phyloP scores from a whole-genome alignment of 2,329 filamentous ascomycete genomes.

The Metarhizium robertsii region DNA sequence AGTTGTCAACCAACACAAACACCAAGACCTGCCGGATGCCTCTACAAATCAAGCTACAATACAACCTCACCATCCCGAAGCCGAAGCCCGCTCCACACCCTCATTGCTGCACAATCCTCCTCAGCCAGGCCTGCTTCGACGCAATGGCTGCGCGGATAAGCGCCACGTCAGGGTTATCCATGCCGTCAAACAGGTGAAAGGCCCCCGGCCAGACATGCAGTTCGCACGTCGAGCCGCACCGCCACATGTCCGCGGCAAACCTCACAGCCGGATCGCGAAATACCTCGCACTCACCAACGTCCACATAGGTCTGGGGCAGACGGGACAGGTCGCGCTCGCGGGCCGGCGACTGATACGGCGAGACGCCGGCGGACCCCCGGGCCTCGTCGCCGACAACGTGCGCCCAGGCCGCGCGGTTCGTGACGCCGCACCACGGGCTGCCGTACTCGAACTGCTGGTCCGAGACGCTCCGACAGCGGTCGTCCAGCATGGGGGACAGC shows the following conservation, averaged over 20 bases:
- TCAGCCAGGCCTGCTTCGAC: constrained; percentile 10
- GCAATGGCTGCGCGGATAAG: constrained; percentile 9
- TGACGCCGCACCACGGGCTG: constrained; percentile 9
- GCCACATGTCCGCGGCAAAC: constrained; percentile 12
- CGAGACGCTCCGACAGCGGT: constrained; percentile 10
- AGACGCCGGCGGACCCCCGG: constrained; percentile 7
- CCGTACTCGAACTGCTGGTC: constrained; percentile 14
- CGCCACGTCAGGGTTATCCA: constrained; percentile 10
- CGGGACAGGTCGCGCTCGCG: constrained; percentile 9
- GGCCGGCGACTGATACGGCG: constrained; percentile 10
- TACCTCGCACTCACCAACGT: constrained; percentile 13
- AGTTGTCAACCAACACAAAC: neutral
- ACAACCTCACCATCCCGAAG: neutral
- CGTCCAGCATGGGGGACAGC: constrained; percentile 14
- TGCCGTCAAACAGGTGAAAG: constrained; percentile 10
- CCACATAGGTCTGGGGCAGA: constrained; percentile 13
- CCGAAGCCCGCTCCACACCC: neutral
- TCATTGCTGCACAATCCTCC: constrained; percentile 5
- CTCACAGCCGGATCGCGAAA: constrained; percentile 13
- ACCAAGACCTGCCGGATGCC: neutral
- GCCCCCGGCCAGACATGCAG: constrained; percentile 13
- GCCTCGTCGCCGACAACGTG: constrained; percentile 7
- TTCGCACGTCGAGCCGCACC: constrained; percentile 11
- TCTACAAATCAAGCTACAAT: neutral
- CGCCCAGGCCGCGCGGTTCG: constrained; percentile 11